Conservation (phyloP, 768 basidiomycete genomes). For the Calocybe cyanea region DNA sequence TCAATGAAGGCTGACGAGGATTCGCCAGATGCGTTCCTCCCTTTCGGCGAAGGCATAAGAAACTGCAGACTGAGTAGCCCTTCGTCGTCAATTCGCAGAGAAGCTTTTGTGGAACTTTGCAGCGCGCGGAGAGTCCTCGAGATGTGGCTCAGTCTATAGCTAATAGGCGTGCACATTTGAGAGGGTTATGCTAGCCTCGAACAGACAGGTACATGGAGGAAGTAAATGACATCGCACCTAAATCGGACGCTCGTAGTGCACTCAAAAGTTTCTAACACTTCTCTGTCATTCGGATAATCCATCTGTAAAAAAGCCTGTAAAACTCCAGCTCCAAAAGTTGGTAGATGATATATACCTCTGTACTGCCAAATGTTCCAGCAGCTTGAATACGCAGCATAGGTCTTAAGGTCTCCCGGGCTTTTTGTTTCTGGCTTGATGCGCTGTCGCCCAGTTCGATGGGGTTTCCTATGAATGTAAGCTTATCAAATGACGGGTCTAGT, state of each 20-base stretch:
- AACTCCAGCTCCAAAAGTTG: not conserved
- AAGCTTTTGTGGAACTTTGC: conserved; percentile 83
- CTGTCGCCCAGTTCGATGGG: conserved; percentile 39
- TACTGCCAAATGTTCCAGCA: conserved; percentile 77
- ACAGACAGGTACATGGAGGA: not conserved
- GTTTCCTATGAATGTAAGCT: conserved; percentile 78
- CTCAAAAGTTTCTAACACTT: conserved; percentile 89
- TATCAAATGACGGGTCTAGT: conserved; percentile 84
- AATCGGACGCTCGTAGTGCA: conserved; percentile 65
- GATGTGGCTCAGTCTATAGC: conserved; percentile 84
- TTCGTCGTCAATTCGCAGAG: conserved; percentile 77
- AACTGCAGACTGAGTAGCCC: conserved; percentile 89
- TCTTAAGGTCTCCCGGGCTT: conserved; percentile 29
- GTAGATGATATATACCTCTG: conserved; percentile 54
- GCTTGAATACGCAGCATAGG: conserved; percentile 81
- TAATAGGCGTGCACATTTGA: conserved; percentile 26
- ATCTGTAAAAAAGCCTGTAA: conserved; percentile 46
- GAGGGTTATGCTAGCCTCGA: not conserved
- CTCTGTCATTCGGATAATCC: conserved; percentile 92
- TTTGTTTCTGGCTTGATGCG: conserved; percentile 11
- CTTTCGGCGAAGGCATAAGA: conserved; percentile 64
- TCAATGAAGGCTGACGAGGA: conserved; percentile 71
- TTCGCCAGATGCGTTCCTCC: conserved; percentile 35
- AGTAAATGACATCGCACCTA: conserved; percentile 44
- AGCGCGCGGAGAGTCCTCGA: conserved; percentile 68